A percentile compares a stretch with the other conserved stretches of the same genome.
Conservation (phyloP, 176 grass and related monocot species). For the Carex littledalei region DNA sequence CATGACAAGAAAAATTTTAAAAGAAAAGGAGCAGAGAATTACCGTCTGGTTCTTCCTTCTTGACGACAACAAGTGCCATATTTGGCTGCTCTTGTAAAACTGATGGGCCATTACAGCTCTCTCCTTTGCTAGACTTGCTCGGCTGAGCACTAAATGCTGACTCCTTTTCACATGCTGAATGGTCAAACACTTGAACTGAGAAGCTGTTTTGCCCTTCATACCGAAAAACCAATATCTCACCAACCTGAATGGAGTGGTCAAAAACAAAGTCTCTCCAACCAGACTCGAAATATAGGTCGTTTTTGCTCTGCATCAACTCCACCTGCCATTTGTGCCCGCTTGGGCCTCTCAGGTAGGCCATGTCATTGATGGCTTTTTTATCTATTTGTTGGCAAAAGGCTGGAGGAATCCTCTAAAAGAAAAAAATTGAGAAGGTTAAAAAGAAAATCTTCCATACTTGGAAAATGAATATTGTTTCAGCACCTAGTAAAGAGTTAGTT, state of each 20-base stretch:
- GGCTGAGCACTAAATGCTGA: constrained; percentile 28
- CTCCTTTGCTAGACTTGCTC: constrained; percentile 4
- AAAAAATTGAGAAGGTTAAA: background rate
- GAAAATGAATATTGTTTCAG: background rate
- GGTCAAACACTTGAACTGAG: constrained; percentile 51
- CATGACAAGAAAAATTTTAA: background rate
- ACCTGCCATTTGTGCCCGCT: constrained; percentile 52
- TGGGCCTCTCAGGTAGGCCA: constrained; percentile 43
- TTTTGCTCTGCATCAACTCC: constrained; percentile 29
- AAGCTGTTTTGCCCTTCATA: constrained; percentile 44
- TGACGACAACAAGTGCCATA: constrained; percentile 8
- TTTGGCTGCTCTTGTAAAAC: background rate
- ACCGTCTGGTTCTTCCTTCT: constrained; percentile 23
- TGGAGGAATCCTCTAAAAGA: constrained; percentile 71
- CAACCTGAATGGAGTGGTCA: constrained; percentile 44
- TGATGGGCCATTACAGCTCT: background rate
- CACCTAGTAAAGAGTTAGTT: background rate
- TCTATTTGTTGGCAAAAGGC: constrained; percentile 45
- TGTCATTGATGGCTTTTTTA: constrained; percentile 28
- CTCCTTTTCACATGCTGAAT: constrained; percentile 41
- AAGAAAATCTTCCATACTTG: background rate
- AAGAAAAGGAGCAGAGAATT: background rate
- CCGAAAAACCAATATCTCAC: constrained; percentile 59
- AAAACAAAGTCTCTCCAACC: constrained; percentile 70
- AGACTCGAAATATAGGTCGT: constrained; percentile 30